phyloP scores from a whole-genome alignment of 371 early-diverging fungal species.

The Haplosporangium sp. region DNA sequence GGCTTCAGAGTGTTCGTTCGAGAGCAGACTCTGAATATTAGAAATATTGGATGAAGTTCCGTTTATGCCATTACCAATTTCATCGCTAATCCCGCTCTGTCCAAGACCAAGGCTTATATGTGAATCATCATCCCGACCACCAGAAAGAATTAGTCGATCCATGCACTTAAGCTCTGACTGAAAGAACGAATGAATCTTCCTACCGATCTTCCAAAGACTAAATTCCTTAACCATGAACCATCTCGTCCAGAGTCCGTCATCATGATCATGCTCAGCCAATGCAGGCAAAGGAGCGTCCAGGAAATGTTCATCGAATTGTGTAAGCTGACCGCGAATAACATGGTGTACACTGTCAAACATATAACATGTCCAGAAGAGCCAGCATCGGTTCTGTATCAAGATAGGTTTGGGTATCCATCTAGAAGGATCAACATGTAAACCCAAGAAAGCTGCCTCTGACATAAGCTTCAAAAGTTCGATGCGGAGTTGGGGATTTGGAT shows the following conservation, averaged over 20 bases:
- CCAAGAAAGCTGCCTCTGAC: conserved; percentile 36
- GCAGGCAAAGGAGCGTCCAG: conserved; percentile 39
- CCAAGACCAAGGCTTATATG: background rate
- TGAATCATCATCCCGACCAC: background rate
- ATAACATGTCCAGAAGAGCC: conserved; percentile 48
- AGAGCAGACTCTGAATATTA: conserved; percentile 13
- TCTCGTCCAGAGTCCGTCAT: conserved; percentile 47
- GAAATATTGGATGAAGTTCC: background rate
- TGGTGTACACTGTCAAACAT: conserved; percentile 44
- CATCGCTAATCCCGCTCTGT: too few species aligned
- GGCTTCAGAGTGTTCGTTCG: conserved; percentile 41
- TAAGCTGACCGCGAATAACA: conserved; percentile 42
- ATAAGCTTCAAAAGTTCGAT: conserved; percentile 33
- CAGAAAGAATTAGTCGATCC: conserved; percentile 30
- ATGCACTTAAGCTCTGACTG: conserved; percentile 34
- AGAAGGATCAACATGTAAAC: conserved; percentile 31
- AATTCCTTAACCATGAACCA: conserved; percentile 54
- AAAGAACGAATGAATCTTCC: conserved; percentile 46
- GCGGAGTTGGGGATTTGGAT: conserved; percentile 40
- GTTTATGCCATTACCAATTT: too few species aligned
- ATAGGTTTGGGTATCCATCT: conserved; percentile 53
- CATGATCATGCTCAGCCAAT: conserved; percentile 42
- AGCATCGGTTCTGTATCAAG: conserved; percentile 39
- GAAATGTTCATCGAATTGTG: conserved; percentile 41
- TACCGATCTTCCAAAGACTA: conserved; percentile 45